phyloP scores from a whole-genome alignment of 2,329 filamentous ascomycete species.

The Stenocarpella maydis region DNA sequence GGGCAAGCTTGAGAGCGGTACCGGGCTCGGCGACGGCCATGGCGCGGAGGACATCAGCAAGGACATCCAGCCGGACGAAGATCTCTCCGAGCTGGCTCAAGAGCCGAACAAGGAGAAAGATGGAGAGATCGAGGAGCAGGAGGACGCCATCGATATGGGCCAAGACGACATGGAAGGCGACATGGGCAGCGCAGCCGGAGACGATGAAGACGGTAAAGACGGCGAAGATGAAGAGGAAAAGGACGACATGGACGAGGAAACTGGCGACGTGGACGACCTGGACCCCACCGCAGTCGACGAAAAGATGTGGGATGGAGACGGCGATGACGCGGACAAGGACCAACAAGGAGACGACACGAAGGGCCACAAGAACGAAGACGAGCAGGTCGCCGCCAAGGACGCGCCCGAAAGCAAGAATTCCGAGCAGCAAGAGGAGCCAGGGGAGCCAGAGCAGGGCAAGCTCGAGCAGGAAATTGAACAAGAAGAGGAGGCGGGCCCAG shows the following conservation, averaged over 20 bases:
- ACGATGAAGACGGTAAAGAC: constrained; percentile 68
- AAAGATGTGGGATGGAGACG: constrained; percentile 96
- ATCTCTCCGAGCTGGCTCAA: constrained; percentile 89
- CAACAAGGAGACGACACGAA: constrained; percentile 78
- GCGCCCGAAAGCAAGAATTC: constrained; percentile 55
- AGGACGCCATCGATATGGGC: constrained; percentile 91
- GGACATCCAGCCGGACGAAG: constrained; percentile 92
- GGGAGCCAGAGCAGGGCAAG: constrained; percentile 55
- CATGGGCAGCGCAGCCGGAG: constrained; percentile 70
- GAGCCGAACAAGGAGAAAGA: constrained; percentile 74
- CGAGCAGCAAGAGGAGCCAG: constrained; percentile 52
- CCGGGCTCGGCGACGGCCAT: constrained; percentile 92
- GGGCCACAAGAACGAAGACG: constrained; percentile 71
- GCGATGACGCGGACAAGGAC: constrained; percentile 83
- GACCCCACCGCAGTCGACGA: constrained; percentile 93
- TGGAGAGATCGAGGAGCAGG: constrained; percentile 77
- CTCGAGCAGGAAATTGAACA: constrained; percentile 47
- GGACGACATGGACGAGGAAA: constrained; percentile 87
- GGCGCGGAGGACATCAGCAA: constrained; percentile 98
- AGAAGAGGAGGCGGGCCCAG: constrained; percentile 57
- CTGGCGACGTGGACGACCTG: constrained; percentile 88
- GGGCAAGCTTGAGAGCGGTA: constrained; percentile 88
- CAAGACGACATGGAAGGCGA: constrained; percentile 92
- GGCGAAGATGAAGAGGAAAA: constrained; percentile 71
- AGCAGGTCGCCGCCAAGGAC: constrained; percentile 67